Conservation (phyloP, 805 yeast genomes). For the Kuraishia hungarica region DNA sequence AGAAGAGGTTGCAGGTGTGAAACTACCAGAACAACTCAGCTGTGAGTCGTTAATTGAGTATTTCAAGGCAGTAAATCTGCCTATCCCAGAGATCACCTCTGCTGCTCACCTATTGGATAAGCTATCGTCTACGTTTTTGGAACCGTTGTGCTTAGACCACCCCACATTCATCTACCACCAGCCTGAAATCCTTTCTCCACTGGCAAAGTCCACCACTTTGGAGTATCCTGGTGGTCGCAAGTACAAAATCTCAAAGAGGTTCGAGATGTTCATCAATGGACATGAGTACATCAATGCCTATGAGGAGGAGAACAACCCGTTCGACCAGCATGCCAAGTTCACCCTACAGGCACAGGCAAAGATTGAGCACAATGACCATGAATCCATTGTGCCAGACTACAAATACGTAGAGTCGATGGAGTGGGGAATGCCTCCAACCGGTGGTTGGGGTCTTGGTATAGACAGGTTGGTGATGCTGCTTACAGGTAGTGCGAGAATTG, state of each 20-base stretch:
- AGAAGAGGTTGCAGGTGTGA: slow-evolving; percentile 40
- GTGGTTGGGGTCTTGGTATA: slow-evolving; percentile 96
- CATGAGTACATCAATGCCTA: slow-evolving; percentile 86
- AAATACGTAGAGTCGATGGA: slow-evolving; percentile 71
- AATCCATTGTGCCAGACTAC: slow-evolving; percentile 63
- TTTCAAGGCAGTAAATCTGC: slow-evolving; percentile 25
- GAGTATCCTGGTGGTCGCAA: slow-evolving; percentile 20
- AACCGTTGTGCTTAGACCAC: slow-evolving; percentile 41
- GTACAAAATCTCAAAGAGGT: slow-evolving; percentile 52
- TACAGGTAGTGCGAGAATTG: slow-evolving; percentile 57
- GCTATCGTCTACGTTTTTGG: slow-evolving; percentile 54
- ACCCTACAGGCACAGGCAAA: slow-evolving; percentile 43
- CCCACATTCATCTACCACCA: slow-evolving; percentile 80
- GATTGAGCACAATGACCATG: slow-evolving; percentile 43
- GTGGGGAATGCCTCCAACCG: slow-evolving; percentile 95
- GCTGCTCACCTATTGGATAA: slow-evolving; percentile 58
- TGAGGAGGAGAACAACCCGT: slow-evolving; percentile 92
- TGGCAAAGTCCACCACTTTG: slow-evolving; percentile 57
- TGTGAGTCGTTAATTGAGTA: slow-evolving; percentile 32
- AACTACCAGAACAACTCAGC: slow-evolving; percentile 37
- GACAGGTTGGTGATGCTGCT: slow-evolving; percentile 83
- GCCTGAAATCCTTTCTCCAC: slow-evolving; percentile 79
- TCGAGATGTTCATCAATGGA: slow-evolving; percentile 77
- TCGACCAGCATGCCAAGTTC: slow-evolving; percentile 59
- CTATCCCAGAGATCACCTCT: slow-evolving; percentile 30